These are phyloP conservation scores for Barbarea vulgaris DNA, from an alignment of 345 rosid genomes.

Conservation along the genomic window DNA sequence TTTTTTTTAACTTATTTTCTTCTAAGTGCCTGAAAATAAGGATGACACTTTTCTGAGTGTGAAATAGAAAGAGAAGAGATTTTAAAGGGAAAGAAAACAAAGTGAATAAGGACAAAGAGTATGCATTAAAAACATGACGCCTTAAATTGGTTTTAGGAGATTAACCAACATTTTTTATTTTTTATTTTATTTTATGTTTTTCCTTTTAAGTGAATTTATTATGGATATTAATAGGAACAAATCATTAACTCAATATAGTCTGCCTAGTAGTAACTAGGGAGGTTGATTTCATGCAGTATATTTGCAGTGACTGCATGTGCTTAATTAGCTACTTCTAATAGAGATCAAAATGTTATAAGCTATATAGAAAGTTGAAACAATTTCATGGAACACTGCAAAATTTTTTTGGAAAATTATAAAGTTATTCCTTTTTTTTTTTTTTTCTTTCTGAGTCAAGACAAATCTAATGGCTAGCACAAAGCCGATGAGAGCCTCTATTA, in stretches of 20 bases:
- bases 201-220: neutral
- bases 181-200: no score
- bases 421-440: neutral
- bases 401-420: neutral
- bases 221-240: conserved; percentile 22
- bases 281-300: conserved; percentile 27
- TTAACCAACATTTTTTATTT: neutral
- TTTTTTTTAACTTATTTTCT: neutral
- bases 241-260: conserved; percentile 1
- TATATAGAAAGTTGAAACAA: neutral
- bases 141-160: conserved; percentile 18
- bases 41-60: conserved; percentile 34
- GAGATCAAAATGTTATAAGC: neutral
- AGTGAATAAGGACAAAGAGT: conserved; percentile 43
- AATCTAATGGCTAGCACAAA: neutral
- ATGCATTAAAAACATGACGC: conserved; percentile 43
- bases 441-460: neutral
- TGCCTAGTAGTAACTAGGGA: conserved; percentile 21
- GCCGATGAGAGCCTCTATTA: neutral
- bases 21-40: conserved; percentile 43
- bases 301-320: conserved; percentile 32
- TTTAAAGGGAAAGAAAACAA: conserved; percentile 37
- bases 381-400: neutral
- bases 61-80: conserved; percentile 14
- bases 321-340: neutral